A percentile compares a stretch with the other conserved stretches of the same genome.
These are phyloP conservation scores for Chlamydomonas schloesseri DNA, from an alignment of 139 green algal species.

Conservation along the genomic window DNA sequence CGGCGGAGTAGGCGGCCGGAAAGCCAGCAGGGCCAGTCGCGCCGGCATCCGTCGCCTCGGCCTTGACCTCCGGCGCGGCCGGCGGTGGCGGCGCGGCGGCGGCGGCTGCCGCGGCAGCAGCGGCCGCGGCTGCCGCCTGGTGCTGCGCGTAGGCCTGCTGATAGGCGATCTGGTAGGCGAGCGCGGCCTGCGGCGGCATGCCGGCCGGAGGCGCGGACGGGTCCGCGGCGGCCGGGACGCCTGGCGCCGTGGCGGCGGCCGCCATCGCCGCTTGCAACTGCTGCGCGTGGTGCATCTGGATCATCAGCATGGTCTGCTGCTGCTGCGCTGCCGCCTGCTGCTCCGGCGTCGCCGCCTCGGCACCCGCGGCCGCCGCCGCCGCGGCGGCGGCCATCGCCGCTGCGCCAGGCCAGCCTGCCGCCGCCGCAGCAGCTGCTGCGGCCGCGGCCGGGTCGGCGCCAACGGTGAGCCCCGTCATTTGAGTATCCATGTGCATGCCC, in stretches of 20 bases:
- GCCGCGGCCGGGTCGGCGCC: neutral
- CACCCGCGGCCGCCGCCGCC: too few species aligned
- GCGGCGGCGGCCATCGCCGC: too few species aligned
- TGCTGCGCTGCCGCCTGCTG: neutral
- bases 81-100: neutral
- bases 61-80: neutral
- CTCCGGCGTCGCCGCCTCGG: neutral
- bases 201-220: neutral
- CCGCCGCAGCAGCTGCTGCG: neutral
- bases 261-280: neutral
- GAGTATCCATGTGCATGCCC: neutral
- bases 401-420: too few species aligned
- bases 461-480: neutral
- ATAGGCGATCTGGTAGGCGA: neutral
- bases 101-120: neutral
- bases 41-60: neutral
- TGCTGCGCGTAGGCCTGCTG: neutral
- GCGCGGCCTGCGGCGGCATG: neutral
- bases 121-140: neutral
- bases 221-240: neutral
- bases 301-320: too few species aligned
- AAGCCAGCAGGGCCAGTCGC: neutral
- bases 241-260: neutral
- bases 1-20: neutral
- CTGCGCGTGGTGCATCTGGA: neutral